These are phyloP conservation scores for Pulveroboletus sp. DNA, from an alignment of 768 basidiomycete genomes.

Conservation along the genomic window DNA sequence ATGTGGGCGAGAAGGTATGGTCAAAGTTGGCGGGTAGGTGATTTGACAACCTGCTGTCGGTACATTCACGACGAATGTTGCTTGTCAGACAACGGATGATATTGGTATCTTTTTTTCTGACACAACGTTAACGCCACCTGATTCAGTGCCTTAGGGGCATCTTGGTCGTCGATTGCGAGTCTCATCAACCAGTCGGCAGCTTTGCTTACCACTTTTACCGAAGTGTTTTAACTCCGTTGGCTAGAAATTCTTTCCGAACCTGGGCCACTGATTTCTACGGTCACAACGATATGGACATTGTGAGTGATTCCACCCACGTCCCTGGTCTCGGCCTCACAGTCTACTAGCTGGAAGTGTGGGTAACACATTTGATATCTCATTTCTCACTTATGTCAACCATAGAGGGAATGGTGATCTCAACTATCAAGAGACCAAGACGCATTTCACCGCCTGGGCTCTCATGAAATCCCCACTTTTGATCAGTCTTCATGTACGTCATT, in stretches of 20 bases:
- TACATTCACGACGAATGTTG: constrained; percentile 2
- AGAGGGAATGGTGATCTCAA: constrained; percentile 63
- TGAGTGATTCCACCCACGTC: constrained; percentile 25
- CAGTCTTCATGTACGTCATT: constrained; percentile 51
- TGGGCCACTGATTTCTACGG: constrained; percentile 65
- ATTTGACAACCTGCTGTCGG: not conserved
- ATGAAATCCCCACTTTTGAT: constrained; percentile 68
- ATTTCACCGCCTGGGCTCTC: constrained; percentile 71
- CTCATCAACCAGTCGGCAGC: constrained; percentile 52
- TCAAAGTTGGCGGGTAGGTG: constrained; percentile 61
- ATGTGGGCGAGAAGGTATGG: constrained; percentile 56
- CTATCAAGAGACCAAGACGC: constrained; percentile 61
- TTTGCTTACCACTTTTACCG: not conserved
- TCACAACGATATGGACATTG: constrained; percentile 67
- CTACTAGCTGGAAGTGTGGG: constrained; percentile 52
- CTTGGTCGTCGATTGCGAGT: constrained; percentile 47
- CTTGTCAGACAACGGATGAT: constrained; percentile 45
- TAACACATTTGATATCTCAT: not conserved
- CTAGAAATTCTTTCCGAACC: constrained; percentile 63
- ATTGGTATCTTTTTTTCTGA: constrained; percentile 33
- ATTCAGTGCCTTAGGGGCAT: constrained; percentile 30
- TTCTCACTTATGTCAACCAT: not conserved
- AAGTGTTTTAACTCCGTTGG: not conserved
- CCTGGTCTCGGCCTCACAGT: not conserved
- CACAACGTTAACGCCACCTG: not conserved